A percentile compares a stretch with the other conserved stretches of the same genome.
Conservation (phyloP, 805 yeast genomes). For the Metschnikowia lunata region DNA sequence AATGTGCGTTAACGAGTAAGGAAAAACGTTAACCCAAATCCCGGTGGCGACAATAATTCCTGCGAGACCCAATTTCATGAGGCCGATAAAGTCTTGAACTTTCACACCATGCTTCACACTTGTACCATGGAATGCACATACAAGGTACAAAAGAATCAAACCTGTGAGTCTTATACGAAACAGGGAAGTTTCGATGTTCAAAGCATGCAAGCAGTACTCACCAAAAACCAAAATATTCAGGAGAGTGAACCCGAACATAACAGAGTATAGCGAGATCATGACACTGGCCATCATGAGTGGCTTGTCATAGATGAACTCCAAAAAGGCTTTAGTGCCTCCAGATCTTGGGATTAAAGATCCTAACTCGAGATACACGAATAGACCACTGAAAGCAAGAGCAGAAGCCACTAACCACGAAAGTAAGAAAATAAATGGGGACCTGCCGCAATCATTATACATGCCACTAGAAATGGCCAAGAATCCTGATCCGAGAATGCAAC, state of each 20-base stretch:
- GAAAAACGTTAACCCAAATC: constrained; percentile 50
- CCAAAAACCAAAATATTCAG: constrained; percentile 60
- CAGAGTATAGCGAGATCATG: constrained; percentile 44
- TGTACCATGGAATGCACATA: constrained; percentile 47
- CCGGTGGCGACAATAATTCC: constrained; percentile 55
- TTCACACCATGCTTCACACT: constrained; percentile 57
- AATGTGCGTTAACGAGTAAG: constrained; percentile 39
- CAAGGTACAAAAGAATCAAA: constrained; percentile 23
- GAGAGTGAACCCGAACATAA: constrained; percentile 52
- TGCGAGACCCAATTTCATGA: constrained; percentile 52
- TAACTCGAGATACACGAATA: constrained; percentile 61
- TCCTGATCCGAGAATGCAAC: constrained; percentile 74
- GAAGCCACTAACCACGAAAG: constrained; percentile 62
- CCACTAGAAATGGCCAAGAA: constrained; percentile 70
- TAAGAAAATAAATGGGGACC: constrained; percentile 58
- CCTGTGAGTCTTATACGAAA: constrained; percentile 32
- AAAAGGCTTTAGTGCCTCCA: constrained; percentile 72
- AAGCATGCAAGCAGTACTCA: constrained; percentile 47
- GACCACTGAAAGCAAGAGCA: constrained; percentile 58
- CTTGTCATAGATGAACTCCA: constrained; percentile 60
- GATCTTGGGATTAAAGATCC: constrained; percentile 69
- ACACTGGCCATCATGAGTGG: constrained; percentile 57
- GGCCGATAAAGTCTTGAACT: constrained; percentile 61
- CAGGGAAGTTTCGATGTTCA: constrained; percentile 39
- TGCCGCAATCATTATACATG: constrained; percentile 63